Conservation (phyloP, 352 stramenopile genomes). For the Elongisporangium anandrum region DNA sequence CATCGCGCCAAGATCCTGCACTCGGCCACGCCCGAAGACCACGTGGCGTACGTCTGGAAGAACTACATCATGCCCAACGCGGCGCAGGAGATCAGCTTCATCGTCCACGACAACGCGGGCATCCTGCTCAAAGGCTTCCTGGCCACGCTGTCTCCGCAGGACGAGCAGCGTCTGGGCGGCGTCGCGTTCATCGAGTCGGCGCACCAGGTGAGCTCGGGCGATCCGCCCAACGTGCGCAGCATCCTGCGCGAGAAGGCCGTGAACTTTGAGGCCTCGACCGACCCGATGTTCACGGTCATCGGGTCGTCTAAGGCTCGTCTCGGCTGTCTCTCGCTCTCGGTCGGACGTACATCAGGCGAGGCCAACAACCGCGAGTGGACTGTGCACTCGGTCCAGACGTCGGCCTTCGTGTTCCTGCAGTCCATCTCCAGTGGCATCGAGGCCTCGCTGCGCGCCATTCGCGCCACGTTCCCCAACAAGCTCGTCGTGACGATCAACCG, state of each 20-base stretch:
- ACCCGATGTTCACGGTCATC: slow-evolving; percentile 85
- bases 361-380: slow-evolving; percentile 77
- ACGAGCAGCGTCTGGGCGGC: slow-evolving; percentile 61
- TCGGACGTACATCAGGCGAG: slow-evolving; percentile 66
- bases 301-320: slow-evolving; percentile 63
- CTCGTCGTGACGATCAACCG: slow-evolving; percentile 88
- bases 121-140: slow-evolving; percentile 72
- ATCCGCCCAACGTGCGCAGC: slow-evolving; percentile 43
- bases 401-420: slow-evolving; percentile 84
- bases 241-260: slow-evolving; percentile 67
- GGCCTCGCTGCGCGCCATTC: slow-evolving; percentile 69
- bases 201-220: slow-evolving; percentile 60
- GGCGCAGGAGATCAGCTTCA: slow-evolving; percentile 82
- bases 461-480: slow-evolving; percentile 85
- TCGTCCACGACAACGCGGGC: slow-evolving; percentile 68
- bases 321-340: slow-evolving; percentile 72
- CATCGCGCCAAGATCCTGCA: slow-evolving; percentile 81
- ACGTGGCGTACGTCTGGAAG: slow-evolving; percentile 83
- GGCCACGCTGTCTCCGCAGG: slow-evolving; percentile 42
- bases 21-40: slow-evolving; percentile 67
- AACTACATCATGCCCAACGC: slow-evolving; percentile 82
- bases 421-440: slow-evolving; percentile 72
- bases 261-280: slow-evolving; percentile 79
- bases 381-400: slow-evolving; percentile 83
- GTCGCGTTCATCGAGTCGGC: slow-evolving; percentile 85